These are phyloP conservation scores for Cystofilobasidium capitatum DNA, from an alignment of 768 basidiomycete genomes.

Conservation along the genomic window DNA sequence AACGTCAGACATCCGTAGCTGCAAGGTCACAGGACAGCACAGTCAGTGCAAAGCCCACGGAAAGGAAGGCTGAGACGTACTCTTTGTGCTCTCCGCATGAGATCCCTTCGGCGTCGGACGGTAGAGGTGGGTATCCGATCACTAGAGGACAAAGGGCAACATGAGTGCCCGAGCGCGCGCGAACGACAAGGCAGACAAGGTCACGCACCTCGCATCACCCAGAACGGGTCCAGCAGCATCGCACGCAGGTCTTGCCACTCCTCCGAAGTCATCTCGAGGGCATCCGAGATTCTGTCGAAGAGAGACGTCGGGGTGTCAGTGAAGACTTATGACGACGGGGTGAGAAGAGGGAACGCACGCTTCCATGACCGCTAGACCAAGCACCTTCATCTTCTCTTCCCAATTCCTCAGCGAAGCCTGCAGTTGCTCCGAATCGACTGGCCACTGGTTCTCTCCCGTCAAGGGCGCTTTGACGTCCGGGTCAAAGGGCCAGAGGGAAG, in stretches of 20 bases:
- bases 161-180: too few relatives aligned
- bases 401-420: conserved; percentile 58
- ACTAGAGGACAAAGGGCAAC: too few relatives aligned
- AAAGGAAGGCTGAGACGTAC: conserved; percentile 35
- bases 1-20: conserved; percentile 87
- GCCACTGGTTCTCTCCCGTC: conserved; percentile 76
- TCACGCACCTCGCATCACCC: conserved; percentile 83
- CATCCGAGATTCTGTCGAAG: conserved; percentile 60
- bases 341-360: conserved; percentile 49
- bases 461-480: conserved; percentile 7
- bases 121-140: conserved; percentile 82
- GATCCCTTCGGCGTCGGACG: conserved; percentile 65
- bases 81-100: conserved; percentile 84
- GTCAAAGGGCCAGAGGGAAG: not conserved
- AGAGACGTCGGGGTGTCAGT: not conserved
- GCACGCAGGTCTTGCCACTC: conserved; percentile 62
- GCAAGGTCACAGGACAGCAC: conserved; percentile 38
- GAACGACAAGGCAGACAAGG: too few relatives aligned
- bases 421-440: conserved; percentile 50
- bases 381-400: conserved; percentile 72
- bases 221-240: conserved; percentile 75
- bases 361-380: conserved; percentile 75
- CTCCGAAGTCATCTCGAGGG: conserved; percentile 58
- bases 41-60: not conserved
- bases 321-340: not conserved